Evolutionary conservation across 2,329 filamentous ascomycete species (phyloP), one percentile per base, ranked within the genome.

Genomic region (Corinectria fuckeliana): DNA sequence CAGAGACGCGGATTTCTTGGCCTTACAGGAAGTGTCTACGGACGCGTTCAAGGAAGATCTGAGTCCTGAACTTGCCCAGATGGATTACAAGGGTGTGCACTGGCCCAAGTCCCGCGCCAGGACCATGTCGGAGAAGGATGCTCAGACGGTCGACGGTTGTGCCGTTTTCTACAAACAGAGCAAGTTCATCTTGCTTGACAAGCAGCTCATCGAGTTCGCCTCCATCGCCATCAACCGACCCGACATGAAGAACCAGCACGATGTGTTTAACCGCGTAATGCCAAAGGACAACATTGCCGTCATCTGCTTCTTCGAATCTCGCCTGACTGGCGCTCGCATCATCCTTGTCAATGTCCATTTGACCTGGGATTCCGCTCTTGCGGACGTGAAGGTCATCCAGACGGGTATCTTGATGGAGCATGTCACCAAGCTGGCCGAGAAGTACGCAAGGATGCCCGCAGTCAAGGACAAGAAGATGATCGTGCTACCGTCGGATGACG

Each of bases 261-360:
- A 99, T 71, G 94, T 98, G 57, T 98, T 97, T 84, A 99, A 99
- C 75, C 91, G 95, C 25, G 91, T 99, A 61, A 98, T 97, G 95
- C 93, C 94, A 61, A 92, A 95, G 78, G 95, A 99, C 81, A 94
- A 98, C 74, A 97, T 99, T 75, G 95, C 91, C 14, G 90, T 97
- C 47, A 87, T 97, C 47, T 88, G 91, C 56, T 96, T 98, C 80
- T 87, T 99, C 63, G 95, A 99, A 77, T 97, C 96, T 71, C 88
- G 94, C 34, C 81, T 86, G 61, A 97, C 94, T 0, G 95, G 95
- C n/a, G 89, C 92, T 13, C 89, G 95, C 56, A 81, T 98, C 71
- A 96, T 99, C 63, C 88, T 98, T 32, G 92, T 92, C 67, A 98
- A 98, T 72, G 91, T 92, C 5, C 95, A 99, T 80, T 83, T 98